Percentiles rank a stretch among this genome's conserved stretches.
These are phyloP conservation scores for Forsythia suspensa DNA, from an alignment of 257 asterid species.

Conservation along the genomic window DNA sequence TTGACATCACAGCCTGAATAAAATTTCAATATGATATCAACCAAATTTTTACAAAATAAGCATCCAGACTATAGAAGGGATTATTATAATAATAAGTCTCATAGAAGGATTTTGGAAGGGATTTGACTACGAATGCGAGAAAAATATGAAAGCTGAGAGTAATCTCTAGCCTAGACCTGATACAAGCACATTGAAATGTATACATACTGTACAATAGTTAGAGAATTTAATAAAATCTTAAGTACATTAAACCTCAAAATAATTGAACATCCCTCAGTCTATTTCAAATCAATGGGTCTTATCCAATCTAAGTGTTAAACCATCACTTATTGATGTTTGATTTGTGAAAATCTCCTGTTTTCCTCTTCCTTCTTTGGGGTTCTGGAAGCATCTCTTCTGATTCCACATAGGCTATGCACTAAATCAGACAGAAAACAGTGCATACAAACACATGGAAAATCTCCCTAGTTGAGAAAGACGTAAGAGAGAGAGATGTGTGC, in stretches of 20 bases:
- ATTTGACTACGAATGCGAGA: background rate
- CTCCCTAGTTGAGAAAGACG: background rate
- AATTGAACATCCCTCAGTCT: background rate
- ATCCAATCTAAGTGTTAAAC: background rate
- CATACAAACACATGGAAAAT: background rate
- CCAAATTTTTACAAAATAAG: slow-evolving; percentile 1
- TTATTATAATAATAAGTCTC: background rate
- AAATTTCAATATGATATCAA: slow-evolving; percentile 15
- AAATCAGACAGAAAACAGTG: background rate
- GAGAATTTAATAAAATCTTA: background rate
- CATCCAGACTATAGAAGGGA: background rate
- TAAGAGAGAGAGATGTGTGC: background rate
- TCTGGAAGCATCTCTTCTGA: background rate
- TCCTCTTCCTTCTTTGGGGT: background rate
- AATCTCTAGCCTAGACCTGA: background rate
- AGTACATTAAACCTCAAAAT: background rate
- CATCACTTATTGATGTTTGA: background rate
- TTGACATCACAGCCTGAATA: slow-evolving; percentile 90
- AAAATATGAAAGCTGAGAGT: background rate
- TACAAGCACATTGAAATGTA: background rate
- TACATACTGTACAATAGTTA: background rate
- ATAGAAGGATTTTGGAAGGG: background rate
- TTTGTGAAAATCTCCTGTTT: background rate
- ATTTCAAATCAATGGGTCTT: background rate
- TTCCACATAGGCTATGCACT: background rate